phyloP scores from a whole-genome alignment of 805 yeast genomes.

The Sungouiella blattae region DNA sequence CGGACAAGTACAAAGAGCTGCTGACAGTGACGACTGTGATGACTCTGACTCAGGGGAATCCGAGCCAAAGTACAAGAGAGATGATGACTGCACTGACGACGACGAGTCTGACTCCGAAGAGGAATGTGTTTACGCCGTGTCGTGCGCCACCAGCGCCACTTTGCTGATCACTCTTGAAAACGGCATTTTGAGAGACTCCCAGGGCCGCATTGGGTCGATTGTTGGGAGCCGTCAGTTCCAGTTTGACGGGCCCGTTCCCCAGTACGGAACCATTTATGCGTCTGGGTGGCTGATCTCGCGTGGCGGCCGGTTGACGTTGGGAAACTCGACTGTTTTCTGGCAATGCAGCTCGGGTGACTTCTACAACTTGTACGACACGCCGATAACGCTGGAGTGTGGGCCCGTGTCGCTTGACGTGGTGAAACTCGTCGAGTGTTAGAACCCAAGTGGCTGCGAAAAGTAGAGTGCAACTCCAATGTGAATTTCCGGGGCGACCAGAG shows the following conservation, averaged over 20 bases:
- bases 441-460: too few species aligned
- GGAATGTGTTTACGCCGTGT: conserved; percentile 3
- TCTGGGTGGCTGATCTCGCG: conserved; percentile 37
- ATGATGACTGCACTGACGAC: neutral
- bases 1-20: conserved; percentile 28
- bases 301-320: conserved; percentile 32
- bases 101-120: neutral
- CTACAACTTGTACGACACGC: conserved; percentile 34
- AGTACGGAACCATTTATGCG: conserved; percentile 34
- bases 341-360: conserved; percentile 40
- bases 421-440: conserved; percentile 30
- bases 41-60: conserved; percentile 21
- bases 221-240: conserved; percentile 38
- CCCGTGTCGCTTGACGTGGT: conserved; percentile 37
- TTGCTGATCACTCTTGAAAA: conserved; percentile 27
- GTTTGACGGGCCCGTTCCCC: conserved; percentile 41
- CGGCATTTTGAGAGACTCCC: conserved; percentile 29
- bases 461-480: too few species aligned
- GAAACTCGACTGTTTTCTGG: conserved; percentile 28
- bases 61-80: neutral
- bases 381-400: conserved; percentile 32
- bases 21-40: conserved; percentile 13
- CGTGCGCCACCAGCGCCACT: conserved; percentile 10
- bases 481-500: too few species aligned
- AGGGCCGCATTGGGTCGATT: conserved; percentile 34